Base-by-base conservation (phyloP, 306 rosid genomes). In the Vachellia pachyceras region DNA sequence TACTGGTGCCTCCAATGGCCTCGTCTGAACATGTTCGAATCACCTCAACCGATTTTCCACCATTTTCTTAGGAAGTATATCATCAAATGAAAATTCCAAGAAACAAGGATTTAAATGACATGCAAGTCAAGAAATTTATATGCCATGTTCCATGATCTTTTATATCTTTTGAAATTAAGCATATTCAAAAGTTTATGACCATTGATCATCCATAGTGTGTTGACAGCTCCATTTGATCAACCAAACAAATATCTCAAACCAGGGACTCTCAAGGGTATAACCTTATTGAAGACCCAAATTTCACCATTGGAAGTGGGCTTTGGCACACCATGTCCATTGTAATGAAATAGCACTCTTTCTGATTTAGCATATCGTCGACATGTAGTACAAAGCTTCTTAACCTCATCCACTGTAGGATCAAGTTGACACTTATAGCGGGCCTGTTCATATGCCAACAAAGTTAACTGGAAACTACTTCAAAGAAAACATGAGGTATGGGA, bases 261-360 rank as follows among this genome's bases (percentile, higher is more conserved):
- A 39, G 69, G 20, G 47, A 35, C 17, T 46, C 41, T 57, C 40
- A 68, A 80, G 39, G 60, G 23, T 45, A 25, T 47, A 63, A 95
- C 99, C 99, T 90, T 96, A 85, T 96, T 94, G 86, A 96, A 96
- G 73, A 96, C 95, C 99, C 99, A 96, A 75, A 96, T 92, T 96
- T 96, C 99, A 79, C 98, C 97, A 75, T 92, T 94, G 57, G 94
- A 84, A 69, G 99, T 94, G 71, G 99, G 98, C 87, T 94, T 94
- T 36, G 99, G 98, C 79, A 96, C 99, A 77, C 98, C 99, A 79
- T 96, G 99, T 77, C 99, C 99, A 85, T 96, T 96, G 82, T 96
- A 96, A 86, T 96, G 99, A 83, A 93, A 96, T 72, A 96, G 84
- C 80, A 96, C 99, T 89, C 99, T 90, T 88, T 93, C 99, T 0